Conservation (phyloP, 192 early-diverging fungal genomes). For the Mortierella antarctica region DNA sequence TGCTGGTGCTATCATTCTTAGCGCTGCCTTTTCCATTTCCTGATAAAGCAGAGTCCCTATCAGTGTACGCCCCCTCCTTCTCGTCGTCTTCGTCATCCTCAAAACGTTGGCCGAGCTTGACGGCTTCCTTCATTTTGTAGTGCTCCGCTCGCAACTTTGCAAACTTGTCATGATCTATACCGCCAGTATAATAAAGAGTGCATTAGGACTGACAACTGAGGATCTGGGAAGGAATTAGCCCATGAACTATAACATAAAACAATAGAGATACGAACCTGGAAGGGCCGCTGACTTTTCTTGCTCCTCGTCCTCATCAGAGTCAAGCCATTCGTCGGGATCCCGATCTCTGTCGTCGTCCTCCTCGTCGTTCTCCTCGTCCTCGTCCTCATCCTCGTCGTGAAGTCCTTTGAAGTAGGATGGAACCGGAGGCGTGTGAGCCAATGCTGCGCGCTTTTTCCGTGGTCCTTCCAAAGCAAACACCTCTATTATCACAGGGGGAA, state of each 20-base stretch:
- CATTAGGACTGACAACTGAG: neutral
- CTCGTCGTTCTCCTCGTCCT: constrained; percentile 54
- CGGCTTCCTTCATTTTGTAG: constrained; percentile 88
- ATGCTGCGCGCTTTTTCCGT: constrained; percentile 54
- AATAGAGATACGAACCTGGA: neutral
- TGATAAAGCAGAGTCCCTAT: constrained; percentile 3
- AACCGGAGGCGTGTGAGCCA: constrained; percentile 59
- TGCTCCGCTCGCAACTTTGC: constrained; percentile 81
- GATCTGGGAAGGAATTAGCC: neutral
- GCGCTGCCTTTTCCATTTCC: neutral
- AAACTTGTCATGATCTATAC: constrained; percentile 78
- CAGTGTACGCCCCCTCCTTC: constrained; percentile 52
- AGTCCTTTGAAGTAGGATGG: constrained; percentile 61
- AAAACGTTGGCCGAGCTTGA: constrained; percentile 62
- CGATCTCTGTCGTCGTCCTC: constrained; percentile 64
- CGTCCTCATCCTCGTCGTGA: constrained; percentile 45
- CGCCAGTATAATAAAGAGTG: neutral
- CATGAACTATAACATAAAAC: neutral
- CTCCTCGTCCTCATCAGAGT: constrained; percentile 69
- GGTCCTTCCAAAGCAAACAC: constrained; percentile 39
- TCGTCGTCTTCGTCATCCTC: constrained; percentile 63
- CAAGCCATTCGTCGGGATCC: constrained; percentile 66
- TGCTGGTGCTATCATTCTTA: constrained; percentile 1
- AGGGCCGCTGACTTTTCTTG: constrained; percentile 11
- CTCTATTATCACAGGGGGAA: constrained; percentile 17